Evolutionary conservation across 257 asterid species (phyloP), one percentile per base, ranked within the genome.

Genomic region (Paulownia fortunei): DNA sequence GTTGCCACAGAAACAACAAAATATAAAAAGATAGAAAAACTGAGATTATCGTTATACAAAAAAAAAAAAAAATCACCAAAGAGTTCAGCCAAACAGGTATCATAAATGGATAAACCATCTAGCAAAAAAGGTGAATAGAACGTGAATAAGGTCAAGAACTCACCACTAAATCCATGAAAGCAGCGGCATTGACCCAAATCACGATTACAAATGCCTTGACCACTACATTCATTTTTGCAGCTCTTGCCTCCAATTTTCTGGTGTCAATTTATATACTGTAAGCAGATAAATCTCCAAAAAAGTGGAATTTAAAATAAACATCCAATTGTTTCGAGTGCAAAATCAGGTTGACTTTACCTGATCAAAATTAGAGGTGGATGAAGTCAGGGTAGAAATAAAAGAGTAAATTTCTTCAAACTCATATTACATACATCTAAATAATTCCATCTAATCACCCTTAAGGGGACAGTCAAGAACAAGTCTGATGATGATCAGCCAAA

Each of bases 111-210:
- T 55, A 23, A 66, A 46, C 11, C 12, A 32, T 74, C 80, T 63
- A 64, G 8, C 10, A 49, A 67, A 55, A 71, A n/a, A 15, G 52
- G 54, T 13, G 8, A 65, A 69, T 18, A 65, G 27, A 58, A 75
- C 32, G 34, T 21, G 54, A 74, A 18, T 70, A 58, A 19, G 64
- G 60, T 49, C 19, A 74, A 70, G 73, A 70, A 83, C 98, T 83
- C 76, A 93, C 99, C 99, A 77, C 84, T 78, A 76, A 87, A 96
- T 59, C 99, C 99, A 83, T 89, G 98, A 88, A 96, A 96, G 89
- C 99, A 96, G 72, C 88, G 92, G 81, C 99, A 96, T 82, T 76
- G 88, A 76, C 99, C 97, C 88, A 92, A 85, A 67, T 89, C 96
- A 59, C 61, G 89, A 81, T 93, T 96, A 80, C 99, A 96, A 72